Evolutionary conservation across 192 early-diverging fungal genomes (phyloP).

Genomic region (Mortierella claussenii): DNA sequence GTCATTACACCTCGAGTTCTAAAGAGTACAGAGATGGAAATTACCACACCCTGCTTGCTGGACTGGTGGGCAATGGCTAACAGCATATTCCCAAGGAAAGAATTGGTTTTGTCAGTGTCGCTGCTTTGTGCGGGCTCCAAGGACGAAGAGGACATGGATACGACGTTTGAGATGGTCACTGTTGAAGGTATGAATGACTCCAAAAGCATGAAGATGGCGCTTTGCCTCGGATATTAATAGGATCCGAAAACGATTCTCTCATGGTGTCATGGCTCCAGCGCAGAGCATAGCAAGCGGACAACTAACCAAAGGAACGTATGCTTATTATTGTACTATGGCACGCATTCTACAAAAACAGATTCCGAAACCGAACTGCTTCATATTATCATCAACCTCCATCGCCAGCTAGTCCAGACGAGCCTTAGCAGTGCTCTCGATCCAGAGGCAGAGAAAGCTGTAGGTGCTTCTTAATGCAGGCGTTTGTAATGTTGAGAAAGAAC

Average conservation of each 20-base stretch:
- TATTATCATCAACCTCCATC: slow-evolving; percentile 22
- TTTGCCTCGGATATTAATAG: no score
- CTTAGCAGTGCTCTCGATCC: neutral
- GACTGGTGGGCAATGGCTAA: slow-evolving; percentile 26
- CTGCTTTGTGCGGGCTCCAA: slow-evolving; percentile 28
- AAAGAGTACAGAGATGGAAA: slow-evolving; percentile 34
- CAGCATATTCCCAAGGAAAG: neutral
- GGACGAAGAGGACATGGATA: slow-evolving; percentile 8
- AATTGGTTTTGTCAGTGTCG: slow-evolving; percentile 21
- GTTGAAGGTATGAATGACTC: slow-evolving; percentile 30
- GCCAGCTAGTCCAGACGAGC: slow-evolving; percentile 18
- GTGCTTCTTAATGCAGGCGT: neutral
- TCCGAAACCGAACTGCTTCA: slow-evolving; percentile 35
- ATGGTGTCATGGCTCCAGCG: no score
- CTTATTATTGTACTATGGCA: no score
- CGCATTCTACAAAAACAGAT: slow-evolving; percentile 14
- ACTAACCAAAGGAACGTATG: no score
- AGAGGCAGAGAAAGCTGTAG: slow-evolving; percentile 23
- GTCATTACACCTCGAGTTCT: slow-evolving; percentile 25
- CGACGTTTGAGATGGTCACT: slow-evolving; percentile 27
- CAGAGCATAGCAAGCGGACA: no score
- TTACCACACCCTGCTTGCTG: slow-evolving; percentile 19
- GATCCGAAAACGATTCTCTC: neutral
- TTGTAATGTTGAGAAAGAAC: neutral
- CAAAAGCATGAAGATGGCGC: no score